A percentile compares a stretch with the other conserved stretches of the same genome.
Conservation (phyloP, 2,329 filamentous ascomycete genomes). For the Alternaria triticimaculans region DNA sequence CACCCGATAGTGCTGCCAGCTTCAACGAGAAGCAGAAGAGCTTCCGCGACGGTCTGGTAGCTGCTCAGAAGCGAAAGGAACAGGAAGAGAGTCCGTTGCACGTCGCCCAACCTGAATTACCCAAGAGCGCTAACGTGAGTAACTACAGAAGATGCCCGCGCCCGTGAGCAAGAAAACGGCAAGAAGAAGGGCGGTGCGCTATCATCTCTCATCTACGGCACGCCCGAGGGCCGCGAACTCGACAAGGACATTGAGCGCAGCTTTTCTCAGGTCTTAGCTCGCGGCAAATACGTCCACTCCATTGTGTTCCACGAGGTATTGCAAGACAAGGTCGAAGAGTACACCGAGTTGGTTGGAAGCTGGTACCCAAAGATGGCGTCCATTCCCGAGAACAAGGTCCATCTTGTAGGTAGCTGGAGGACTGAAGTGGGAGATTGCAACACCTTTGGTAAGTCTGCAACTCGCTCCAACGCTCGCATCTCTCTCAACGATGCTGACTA, state of each 20-base stretch:
- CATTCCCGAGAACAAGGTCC: constrained; percentile 87
- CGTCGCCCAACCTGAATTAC: constrained; percentile 50
- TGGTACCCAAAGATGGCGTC: constrained; percentile 94
- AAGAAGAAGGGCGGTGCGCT: constrained; percentile 72
- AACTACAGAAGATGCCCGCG: constrained; percentile 60
- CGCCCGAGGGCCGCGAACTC: constrained; percentile 90
- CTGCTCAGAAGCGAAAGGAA: constrained; percentile 77
- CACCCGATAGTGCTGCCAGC: constrained; percentile 69
- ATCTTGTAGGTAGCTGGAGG: constrained; percentile 96
- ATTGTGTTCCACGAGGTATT: constrained; percentile 97
- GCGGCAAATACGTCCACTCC: constrained; percentile 97
- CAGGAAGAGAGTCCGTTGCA: constrained; percentile 81
- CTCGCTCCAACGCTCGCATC: not conserved
- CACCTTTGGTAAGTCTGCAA: constrained; percentile 76
- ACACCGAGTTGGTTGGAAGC: constrained; percentile 83
- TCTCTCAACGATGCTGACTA: constrained; percentile 10
- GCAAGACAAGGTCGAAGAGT: constrained; percentile 94
- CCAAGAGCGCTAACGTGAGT: constrained; percentile 54
- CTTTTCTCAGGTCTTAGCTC: constrained; percentile 91
- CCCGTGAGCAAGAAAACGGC: constrained; percentile 65
- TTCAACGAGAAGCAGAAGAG: constrained; percentile 86
- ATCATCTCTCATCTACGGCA: constrained; percentile 93
- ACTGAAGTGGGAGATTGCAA: constrained; percentile 97
- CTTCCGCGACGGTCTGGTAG: constrained; percentile 82
- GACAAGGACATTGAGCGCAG: constrained; percentile 95